These are phyloP conservation scores for Puccinia coronata DNA, from an alignment of 1,284 basidiomycete genomes.

Conservation along the genomic window DNA sequence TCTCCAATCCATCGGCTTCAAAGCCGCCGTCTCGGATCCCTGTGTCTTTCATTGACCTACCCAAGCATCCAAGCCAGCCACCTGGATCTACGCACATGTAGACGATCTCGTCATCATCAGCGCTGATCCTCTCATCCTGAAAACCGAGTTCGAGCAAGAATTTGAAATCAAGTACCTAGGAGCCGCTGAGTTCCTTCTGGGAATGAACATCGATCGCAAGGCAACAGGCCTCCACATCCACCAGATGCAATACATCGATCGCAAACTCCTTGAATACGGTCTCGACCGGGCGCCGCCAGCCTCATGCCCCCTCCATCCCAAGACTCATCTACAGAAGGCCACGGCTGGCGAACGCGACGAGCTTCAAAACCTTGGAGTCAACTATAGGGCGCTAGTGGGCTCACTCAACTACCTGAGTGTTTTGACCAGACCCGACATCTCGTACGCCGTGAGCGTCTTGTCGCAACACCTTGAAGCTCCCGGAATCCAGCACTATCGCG, in stretches of 20 bases:
- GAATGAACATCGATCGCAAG: background rate
- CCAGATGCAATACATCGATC: background rate
- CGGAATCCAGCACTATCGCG: background rate
- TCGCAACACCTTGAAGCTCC: background rate
- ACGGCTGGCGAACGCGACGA: background rate
- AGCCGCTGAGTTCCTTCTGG: background rate
- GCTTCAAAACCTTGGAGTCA: background rate
- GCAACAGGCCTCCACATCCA: background rate
- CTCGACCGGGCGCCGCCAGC: background rate
- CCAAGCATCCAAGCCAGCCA: background rate
- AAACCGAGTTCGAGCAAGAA: background rate
- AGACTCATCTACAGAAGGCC: conserved; percentile 67
- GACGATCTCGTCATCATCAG: no score
- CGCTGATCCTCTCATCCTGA: background rate
- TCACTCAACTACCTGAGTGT: background rate
- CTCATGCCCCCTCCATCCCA: conserved; percentile 51
- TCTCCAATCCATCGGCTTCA: background rate
- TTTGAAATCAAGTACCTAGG: conserved; percentile 19
- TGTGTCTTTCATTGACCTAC: background rate
- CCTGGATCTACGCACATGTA: background rate
- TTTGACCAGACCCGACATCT: background rate
- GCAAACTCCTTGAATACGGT: background rate
- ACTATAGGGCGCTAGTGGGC: background rate
- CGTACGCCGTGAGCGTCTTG: background rate
- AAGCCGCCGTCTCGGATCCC: background rate